Percentiles rank a stretch among this genome's conserved stretches.
These are phyloP conservation scores for Suillus alpinus DNA, from an alignment of 768 basidiomycete species.

Conservation along the genomic window DNA sequence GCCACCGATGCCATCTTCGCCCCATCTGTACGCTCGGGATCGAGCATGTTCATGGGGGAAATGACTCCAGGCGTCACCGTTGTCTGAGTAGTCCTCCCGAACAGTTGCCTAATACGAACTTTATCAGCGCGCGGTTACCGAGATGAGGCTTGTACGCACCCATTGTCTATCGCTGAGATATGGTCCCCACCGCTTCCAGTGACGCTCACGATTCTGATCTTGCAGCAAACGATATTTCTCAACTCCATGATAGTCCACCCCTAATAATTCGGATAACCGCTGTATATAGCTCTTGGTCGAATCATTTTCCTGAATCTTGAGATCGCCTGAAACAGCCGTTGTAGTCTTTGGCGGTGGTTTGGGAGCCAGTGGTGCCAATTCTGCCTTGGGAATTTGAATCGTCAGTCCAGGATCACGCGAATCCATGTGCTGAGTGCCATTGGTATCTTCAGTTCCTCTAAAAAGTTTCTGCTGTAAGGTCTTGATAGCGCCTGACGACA, in stretches of 20 bases:
- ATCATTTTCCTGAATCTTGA: constrained; percentile 8
- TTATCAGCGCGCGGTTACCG: neutral
- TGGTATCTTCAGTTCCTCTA: constrained; percentile 35
- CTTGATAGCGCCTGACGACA: constrained; percentile 48
- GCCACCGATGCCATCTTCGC: constrained; percentile 96
- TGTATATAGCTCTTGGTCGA: constrained; percentile 51
- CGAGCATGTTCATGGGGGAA: constrained; percentile 93
- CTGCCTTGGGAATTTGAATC: constrained; percentile 69
- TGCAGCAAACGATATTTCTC: constrained; percentile 87
- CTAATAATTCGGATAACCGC: constrained; percentile 61
- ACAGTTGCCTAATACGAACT: constrained; percentile 76
- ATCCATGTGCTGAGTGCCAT: constrained; percentile 16
- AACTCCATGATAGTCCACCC: constrained; percentile 70
- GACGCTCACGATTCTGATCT: constrained; percentile 72
- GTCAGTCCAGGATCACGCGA: constrained; percentile 41
- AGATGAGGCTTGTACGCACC: constrained; percentile 47
- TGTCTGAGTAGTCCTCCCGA: constrained; percentile 94
- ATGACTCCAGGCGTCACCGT: constrained; percentile 95
- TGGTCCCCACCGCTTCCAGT: constrained; percentile 99
- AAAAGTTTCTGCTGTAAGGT: constrained; percentile 77
- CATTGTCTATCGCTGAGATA: constrained; percentile 97
- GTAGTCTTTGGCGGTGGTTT: constrained; percentile 43
- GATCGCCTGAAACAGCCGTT: constrained; percentile 33
- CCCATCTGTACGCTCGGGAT: constrained; percentile 96
- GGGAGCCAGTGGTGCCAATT: constrained; percentile 28